Evolutionary conservation across 2,329 filamentous ascomycete genomes (phyloP).

Genomic region (Ceratocystis albifundus): DNA sequence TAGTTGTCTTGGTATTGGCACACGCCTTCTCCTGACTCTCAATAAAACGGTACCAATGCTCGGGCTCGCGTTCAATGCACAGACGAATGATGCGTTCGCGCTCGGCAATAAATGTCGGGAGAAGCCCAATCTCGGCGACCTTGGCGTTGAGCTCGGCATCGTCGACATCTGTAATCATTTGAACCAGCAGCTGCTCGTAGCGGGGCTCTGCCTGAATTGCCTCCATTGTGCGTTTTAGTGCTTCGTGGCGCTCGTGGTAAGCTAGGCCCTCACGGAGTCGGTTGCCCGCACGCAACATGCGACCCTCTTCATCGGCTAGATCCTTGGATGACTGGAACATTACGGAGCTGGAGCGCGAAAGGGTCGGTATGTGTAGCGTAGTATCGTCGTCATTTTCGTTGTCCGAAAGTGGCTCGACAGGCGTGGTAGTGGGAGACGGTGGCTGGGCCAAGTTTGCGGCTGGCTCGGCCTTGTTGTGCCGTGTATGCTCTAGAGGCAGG

Average conservation of each 20-base stretch:
- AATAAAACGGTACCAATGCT: constrained; percentile 52
- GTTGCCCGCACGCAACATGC: constrained; percentile 44
- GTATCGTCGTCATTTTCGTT: constrained; percentile 40
- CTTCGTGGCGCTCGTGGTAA: constrained; percentile 40
- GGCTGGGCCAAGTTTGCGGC: constrained; percentile 24
- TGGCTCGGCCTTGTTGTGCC: constrained; percentile 15
- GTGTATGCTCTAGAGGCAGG: constrained; percentile 4
- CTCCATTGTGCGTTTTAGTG: constrained; percentile 39
- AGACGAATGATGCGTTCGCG: constrained; percentile 39
- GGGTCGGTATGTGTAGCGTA: constrained; percentile 33
- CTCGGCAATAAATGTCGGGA: constrained; percentile 50
- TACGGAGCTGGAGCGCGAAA: constrained; percentile 43
- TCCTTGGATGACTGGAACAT: constrained; percentile 41
- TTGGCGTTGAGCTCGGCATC: constrained; percentile 46
- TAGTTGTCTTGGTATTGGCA: constrained; percentile 36
- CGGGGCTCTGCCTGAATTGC: constrained; percentile 42
- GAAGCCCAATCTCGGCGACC: constrained; percentile 46
- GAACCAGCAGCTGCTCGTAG: constrained; percentile 44
- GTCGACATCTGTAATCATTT: constrained; percentile 51
- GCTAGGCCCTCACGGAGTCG: constrained; percentile 45
- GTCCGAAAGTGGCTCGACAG: constrained; percentile 30
- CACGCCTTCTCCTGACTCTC: constrained; percentile 50
- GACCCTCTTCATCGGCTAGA: constrained; percentile 47
- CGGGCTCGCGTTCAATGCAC: constrained; percentile 51
- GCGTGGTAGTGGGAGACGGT: constrained; percentile 27